Percentiles rank a stretch among this genome's conserved stretches.
Evolutionary conservation across 257 asterid genomes (phyloP).

Genomic region (Penstemon newberryi): DNA sequence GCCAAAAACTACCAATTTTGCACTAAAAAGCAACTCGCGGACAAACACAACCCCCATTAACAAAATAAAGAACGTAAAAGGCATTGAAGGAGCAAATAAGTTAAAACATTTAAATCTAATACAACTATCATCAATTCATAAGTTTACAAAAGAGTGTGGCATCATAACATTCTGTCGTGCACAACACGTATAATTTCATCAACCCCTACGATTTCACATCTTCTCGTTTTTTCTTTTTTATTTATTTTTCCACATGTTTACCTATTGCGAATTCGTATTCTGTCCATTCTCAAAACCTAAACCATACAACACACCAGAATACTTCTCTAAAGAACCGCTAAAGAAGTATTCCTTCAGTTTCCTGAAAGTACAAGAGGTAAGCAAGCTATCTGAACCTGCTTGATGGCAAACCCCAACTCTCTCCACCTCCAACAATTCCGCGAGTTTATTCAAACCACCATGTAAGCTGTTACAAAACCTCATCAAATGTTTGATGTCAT

Average conservation of each 20-base stretch:
- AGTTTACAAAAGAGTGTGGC: too few relatives aligned
- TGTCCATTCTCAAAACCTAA: conserved; percentile 67
- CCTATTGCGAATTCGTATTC: conserved; percentile 38
- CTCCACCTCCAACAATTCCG: conserved; percentile 71
- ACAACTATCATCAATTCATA: too few relatives aligned
- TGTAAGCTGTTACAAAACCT: conserved; percentile 69
- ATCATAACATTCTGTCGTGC: too few relatives aligned
- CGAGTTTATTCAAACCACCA: conserved; percentile 77
- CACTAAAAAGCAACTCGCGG: too few relatives aligned
- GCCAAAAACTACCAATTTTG: too few relatives aligned
- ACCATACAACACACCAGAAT: conserved; percentile 74
- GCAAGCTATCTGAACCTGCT: conserved; percentile 82
- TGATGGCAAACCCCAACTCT: conserved; percentile 81
- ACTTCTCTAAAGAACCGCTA: conserved; percentile 65
- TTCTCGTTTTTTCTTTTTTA: conserved; percentile 17
- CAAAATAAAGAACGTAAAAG: too few relatives aligned
- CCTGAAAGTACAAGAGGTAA: conserved; percentile 63
- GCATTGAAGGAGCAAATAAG: too few relatives aligned
- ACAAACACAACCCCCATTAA: too few relatives aligned
- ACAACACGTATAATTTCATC: too few relatives aligned
- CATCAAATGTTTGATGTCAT: conserved; percentile 76
- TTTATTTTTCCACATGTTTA: neutral
- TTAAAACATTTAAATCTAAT: too few relatives aligned
- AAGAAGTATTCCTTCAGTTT: conserved; percentile 68
- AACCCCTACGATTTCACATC: conserved; percentile 1